Evolutionary conservation across 176 grass and related monocot genomes (phyloP), one percentile per base, ranked within the genome.

Genomic region (Paspalum vaginatum): DNA sequence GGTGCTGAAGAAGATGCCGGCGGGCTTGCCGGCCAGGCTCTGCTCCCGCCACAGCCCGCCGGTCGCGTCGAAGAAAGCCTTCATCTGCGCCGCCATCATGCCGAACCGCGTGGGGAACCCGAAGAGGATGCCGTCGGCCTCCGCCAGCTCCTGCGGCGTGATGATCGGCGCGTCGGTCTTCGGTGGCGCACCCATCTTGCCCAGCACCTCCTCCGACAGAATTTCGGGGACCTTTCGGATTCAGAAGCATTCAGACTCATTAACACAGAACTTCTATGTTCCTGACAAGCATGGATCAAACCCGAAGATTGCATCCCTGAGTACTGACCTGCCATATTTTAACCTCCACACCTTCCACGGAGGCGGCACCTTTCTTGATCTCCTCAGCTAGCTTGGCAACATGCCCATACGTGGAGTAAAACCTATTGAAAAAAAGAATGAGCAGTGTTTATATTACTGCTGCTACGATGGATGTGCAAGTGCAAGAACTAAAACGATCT

Each of bases 341-440:
- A 61, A 87, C 89, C 74, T 97, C 89, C 43, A 94, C 87, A 2
- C 89, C 95, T 88, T 90, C 80, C 6, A 98, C 77, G 26, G 95
- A 98, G 9, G 79, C 88, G 41, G 83, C 95, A 1, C 92, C 95
- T 79, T 82, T 92, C 75, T 94, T 85, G 53, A 98, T 91, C 90
- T 98, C 90, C 43, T 94, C 81, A 63, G 95, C 95, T 68, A 94
- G 84, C 68, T 91, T 92, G 50, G 91, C 92, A 49, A 92, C 89
- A 89, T 98, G 95, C 21, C 88, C 92, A 80, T 91, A 98, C 70
- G 90, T 94, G 41, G 90, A 92, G 83, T 98, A 94, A 54, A 85
- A 92, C 64, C 95, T 98, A 47, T 72, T 65, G 47, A 65, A 70
- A 56, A 72, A 51, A 32, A 32, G 32, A 32, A 32, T 32, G 32